Conservation (phyloP, 208 protist genomes). For the Wallacemonas sp. region DNA sequence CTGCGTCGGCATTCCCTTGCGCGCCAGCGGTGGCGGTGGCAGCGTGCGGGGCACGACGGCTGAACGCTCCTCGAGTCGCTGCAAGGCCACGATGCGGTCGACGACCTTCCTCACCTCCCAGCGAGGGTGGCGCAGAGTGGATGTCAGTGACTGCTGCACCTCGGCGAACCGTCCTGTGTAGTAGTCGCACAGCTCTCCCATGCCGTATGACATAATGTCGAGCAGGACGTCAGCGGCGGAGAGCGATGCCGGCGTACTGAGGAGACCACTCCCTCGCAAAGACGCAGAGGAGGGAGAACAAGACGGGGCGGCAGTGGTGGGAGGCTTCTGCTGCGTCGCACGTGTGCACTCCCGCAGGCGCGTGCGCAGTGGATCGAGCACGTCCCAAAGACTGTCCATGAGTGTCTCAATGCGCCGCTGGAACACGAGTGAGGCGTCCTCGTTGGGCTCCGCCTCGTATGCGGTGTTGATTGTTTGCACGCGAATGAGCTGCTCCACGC, state of each 20-base stretch:
- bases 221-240: conserved; percentile 1
- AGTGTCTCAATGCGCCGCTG: conserved; percentile 23
- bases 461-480: conserved; percentile 3
- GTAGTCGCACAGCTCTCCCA: conserved; percentile 54
- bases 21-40: neutral
- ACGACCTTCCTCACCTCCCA: conserved; percentile 38
- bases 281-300: neutral
- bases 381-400: conserved; percentile 21
- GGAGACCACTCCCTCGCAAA: conserved; percentile 10
- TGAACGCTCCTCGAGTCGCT: neutral
- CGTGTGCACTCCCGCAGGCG: neutral
- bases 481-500: conserved; percentile 31
- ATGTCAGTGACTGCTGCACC: conserved; percentile 35
- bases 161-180: conserved; percentile 26
- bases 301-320: too few relatives aligned
- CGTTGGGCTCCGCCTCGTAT: conserved; percentile 12
- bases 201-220: conserved; percentile 42
- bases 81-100: conserved; percentile 8
- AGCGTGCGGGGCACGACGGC: neutral
- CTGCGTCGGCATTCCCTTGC: neutral
- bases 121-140: conserved; percentile 25
- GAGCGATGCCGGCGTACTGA: neutral
- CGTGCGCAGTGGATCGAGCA: conserved; percentile 17
- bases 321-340: too few relatives aligned
- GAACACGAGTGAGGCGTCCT: neutral